Evolutionary conservation across 805 yeast genomes (phyloP).

Genomic region (Yamadazyma sp.): DNA sequence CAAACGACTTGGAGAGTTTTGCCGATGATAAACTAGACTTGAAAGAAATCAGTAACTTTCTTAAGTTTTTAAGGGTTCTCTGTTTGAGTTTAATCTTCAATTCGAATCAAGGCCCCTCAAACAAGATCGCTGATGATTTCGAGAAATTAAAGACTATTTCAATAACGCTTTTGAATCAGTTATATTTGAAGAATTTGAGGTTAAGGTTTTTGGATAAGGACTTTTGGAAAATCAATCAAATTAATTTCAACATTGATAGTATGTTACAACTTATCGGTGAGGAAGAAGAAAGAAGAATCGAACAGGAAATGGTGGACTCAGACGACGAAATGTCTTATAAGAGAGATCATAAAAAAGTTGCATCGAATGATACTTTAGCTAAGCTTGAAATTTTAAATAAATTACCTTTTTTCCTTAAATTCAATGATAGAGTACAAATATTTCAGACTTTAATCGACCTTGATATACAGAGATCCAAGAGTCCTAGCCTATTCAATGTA

Average conservation of each 20-base stretch:
- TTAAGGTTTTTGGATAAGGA: constrained; percentile 44
- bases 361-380: constrained; percentile 13
- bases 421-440: constrained; percentile 66
- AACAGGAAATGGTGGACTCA: constrained; percentile 14
- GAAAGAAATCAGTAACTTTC: constrained; percentile 38
- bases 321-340: constrained; percentile 5
- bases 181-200: constrained; percentile 65
- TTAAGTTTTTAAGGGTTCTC: constrained; percentile 47
- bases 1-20: constrained; percentile 62
- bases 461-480: constrained; percentile 40
- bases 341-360: constrained; percentile 6
- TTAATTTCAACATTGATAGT: constrained; percentile 30
- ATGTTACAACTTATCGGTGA: constrained; percentile 37
- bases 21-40: constrained; percentile 37
- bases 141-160: constrained; percentile 31
- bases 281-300: constrained; percentile 37
- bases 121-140: constrained; percentile 9
- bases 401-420: constrained; percentile 79
- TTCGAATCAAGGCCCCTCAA: constrained; percentile 6
- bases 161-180: constrained; percentile 56
- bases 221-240: constrained; percentile 51
- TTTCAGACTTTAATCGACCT: constrained; percentile 61
- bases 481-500: constrained; percentile 3
- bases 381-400: constrained; percentile 53
- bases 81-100: constrained; percentile 50